These are phyloP conservation scores for Tephrocybe sp. DNA, from an alignment of 768 basidiomycete genomes.

Conservation along the genomic window DNA sequence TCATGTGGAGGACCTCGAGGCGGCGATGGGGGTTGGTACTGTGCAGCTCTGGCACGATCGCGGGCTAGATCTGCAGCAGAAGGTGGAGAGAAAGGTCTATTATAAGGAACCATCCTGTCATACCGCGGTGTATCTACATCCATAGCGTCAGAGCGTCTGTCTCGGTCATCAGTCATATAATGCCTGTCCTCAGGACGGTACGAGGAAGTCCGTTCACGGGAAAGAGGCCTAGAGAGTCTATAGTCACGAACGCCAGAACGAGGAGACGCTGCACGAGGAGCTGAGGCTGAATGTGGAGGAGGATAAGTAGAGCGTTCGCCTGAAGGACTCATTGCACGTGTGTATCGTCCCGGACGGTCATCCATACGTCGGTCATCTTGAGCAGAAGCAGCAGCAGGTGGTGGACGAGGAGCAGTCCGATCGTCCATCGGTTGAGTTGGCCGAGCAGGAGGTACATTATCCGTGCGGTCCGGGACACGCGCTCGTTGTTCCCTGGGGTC, in stretches of 20 bases:
- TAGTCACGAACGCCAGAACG: constrained; percentile 28
- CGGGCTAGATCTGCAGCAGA: constrained; percentile 26
- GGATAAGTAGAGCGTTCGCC: constrained; percentile 17
- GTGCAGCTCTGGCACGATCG: constrained; percentile 29
- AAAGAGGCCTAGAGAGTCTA: constrained; percentile 20
- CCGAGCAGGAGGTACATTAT: constrained; percentile 17
- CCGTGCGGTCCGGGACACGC: constrained; percentile 15
- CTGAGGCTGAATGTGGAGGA: constrained; percentile 22
- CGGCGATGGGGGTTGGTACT: constrained; percentile 29
- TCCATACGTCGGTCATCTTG: constrained; percentile 22
- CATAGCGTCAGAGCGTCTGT: constrained; percentile 32
- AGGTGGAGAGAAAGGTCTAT: constrained; percentile 30
- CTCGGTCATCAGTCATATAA: constrained; percentile 31
- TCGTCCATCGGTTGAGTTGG: constrained; percentile 14
- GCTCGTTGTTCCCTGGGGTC: constrained; percentile 16
- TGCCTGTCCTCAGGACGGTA: constrained; percentile 40
- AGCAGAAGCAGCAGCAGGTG: constrained; percentile 1
- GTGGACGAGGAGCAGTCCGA: constrained; percentile 3
- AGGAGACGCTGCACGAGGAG: constrained; percentile 16
- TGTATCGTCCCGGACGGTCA: constrained; percentile 21
- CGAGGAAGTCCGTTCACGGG: constrained; percentile 27
- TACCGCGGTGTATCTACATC: constrained; percentile 34
- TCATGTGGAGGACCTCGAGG: constrained; percentile 18
- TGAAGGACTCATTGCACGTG: constrained; percentile 13
- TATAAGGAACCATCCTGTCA: constrained; percentile 25